Evolutionary conservation across 495 filamentous ascomycete genomes (phyloP).

Genomic region (Hyaloscypha hepaticicola): DNA sequence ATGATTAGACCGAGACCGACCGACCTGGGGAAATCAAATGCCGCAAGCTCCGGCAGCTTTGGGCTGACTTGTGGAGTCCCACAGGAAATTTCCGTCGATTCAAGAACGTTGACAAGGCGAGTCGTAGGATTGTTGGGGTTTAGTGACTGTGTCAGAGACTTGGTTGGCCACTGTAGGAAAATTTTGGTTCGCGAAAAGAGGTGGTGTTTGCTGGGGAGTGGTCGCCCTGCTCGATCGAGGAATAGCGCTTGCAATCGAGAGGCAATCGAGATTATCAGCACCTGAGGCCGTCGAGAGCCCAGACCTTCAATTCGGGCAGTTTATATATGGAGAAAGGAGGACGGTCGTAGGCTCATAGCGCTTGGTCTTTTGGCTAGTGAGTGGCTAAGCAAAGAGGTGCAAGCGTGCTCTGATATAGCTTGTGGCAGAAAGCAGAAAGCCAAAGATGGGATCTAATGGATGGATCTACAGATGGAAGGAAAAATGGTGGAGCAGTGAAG

Average conservation of each 20-base stretch:
- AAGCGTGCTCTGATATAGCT: not conserved
- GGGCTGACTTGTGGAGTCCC: not conserved
- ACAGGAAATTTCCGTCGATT: not conserved
- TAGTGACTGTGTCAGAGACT: constrained; percentile 2
- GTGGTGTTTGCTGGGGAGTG: not conserved
- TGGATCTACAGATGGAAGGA: not conserved
- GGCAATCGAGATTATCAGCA: not conserved
- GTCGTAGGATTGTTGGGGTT: not conserved
- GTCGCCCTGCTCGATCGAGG: constrained; percentile 1
- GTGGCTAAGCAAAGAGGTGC: not conserved
- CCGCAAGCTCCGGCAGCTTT: constrained; percentile 14
- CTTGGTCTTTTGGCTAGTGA: constrained; percentile 3
- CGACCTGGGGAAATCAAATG: constrained; percentile 6
- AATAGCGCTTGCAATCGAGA: not conserved
- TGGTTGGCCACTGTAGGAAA: not conserved
- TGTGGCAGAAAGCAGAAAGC: not conserved
- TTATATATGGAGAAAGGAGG: not conserved
- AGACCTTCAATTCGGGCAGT: not conserved
- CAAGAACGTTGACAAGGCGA: not conserved
- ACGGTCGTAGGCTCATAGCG: not conserved
- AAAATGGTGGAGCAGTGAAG: not conserved
- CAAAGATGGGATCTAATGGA: not conserved
- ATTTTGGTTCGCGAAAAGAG: not conserved
- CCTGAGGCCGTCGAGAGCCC: not conserved
- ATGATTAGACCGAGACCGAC: constrained; percentile 4